A percentile compares a stretch with the other conserved stretches of the same genome.
phyloP scores from a whole-genome alignment of 257 asterid genomes.

The Solanum stenotomum region DNA sequence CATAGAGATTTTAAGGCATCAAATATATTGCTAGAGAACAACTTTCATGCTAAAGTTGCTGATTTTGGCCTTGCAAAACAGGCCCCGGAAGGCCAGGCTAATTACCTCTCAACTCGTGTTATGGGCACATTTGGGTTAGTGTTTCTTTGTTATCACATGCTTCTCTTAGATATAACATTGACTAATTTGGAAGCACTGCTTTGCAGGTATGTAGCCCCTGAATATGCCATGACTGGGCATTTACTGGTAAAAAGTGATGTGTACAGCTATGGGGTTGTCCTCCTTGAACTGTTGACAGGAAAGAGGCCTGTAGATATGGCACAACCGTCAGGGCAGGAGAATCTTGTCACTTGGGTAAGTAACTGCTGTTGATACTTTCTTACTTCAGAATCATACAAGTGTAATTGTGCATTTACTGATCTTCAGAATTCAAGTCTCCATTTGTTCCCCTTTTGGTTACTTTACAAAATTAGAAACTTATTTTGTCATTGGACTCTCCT shows the following conservation, averaged over 20 bases:
- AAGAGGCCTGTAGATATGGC: conserved; percentile 96
- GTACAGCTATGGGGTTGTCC: conserved; percentile 96
- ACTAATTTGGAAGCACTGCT: conserved; percentile 5
- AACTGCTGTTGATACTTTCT: neutral
- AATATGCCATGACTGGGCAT: conserved; percentile 99
- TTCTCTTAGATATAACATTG: neutral
- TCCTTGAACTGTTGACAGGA: conserved; percentile 87
- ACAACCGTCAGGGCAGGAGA: conserved; percentile 94
- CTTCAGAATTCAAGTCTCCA: neutral
- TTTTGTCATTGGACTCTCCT: neutral
- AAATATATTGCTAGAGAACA: conserved; percentile 86
- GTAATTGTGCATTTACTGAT: neutral
- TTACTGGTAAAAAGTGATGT: conserved; percentile 96
- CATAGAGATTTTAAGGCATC: conserved; percentile 98
- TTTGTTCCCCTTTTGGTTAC: neutral
- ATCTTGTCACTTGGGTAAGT: conserved; percentile 87
- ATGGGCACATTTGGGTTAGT: conserved; percentile 99
- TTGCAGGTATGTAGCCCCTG: conserved; percentile 89
- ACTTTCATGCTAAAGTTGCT: conserved; percentile 91
- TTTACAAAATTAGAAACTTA: neutral
- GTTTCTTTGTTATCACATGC: conserved; percentile 3
- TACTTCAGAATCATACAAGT: neutral
- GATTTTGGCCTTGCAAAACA: conserved; percentile 97
- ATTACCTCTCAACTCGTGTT: conserved; percentile 90
- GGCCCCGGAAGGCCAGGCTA: conserved; percentile 93